Base-by-base conservation (phyloP, 2,329 filamentous ascomycete species). In the Hymenoscyphus fructigenus region DNA sequence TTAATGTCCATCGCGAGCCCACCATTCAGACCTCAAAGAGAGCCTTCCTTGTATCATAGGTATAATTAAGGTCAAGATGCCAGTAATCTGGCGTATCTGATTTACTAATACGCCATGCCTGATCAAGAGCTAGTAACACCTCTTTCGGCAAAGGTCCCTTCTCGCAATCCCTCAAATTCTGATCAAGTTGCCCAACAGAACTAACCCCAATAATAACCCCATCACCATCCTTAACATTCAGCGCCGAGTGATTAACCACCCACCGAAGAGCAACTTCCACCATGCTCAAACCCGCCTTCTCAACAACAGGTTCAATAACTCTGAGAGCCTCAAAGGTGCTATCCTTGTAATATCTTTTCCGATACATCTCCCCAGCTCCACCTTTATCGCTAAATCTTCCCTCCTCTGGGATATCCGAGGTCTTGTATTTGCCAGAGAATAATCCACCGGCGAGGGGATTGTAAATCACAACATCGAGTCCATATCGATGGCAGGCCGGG, bases 371-470 rank as follows among this genome's bases (percentile, higher is more conserved):
- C 3, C 86, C 87, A 61, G 70, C 63, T 17, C 56, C 65, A 12
- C 77, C 75, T 14, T 76, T 77, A 70, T 89, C 81, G 68, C 87
- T 89, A 79, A 89, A 96, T 41, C 91, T 85, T 14, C 92, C 91
- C 64, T 88, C 85, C 0, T 79, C 77, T 0, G 90, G 91, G 1
- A 85, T 73, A 63, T 73, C 74, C 9, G 26, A 82, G 77, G 70
- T 92, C 6, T 70, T 70, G 23, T 76, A 76, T 79, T 93, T 93
- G 68, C 91, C 92, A 10, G 87, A 89, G 76, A 96, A 90, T 14
- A 96, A 79, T 1, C 92, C 92, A 23, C 91, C 92, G 1, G 91
- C 91, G 62, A 94, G 81, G 0, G 91, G 92, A 76, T 95, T 96
- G 79, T 93, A 94, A 53, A 92, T 82, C 7, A 94, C 91, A 57